These are phyloP conservation scores for Cystobasidium slooffiae DNA, from an alignment of 1,284 basidiomycete species.

Conservation along the genomic window DNA sequence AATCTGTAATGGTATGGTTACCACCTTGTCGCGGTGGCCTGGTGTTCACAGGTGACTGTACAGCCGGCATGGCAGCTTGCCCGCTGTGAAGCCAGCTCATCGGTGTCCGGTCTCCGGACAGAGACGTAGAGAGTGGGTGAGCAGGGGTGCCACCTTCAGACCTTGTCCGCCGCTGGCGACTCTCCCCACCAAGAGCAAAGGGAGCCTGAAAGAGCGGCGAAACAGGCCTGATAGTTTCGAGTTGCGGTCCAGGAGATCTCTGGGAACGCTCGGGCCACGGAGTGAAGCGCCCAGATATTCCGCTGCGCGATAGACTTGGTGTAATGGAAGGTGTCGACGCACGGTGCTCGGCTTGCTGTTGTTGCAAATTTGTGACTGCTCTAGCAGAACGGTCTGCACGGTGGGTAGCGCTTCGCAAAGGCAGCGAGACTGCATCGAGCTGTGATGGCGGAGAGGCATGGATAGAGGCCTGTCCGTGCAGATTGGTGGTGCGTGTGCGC, in stretches of 20 bases:
- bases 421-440: too few species aligned
- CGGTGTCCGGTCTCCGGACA: background rate
- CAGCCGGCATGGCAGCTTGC: background rate
- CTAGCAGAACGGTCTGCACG: too few species aligned
- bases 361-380: too few species aligned
- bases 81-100: conserved; percentile 16
- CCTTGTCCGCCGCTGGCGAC: background rate
- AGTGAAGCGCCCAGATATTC: background rate
- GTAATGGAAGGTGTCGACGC: too few species aligned
- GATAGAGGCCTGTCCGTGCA: too few species aligned
- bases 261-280: background rate
- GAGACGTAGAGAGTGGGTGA: conserved; percentile 10
- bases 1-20: background rate
- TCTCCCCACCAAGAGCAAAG: background rate
- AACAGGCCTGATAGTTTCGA: conserved; percentile 23
- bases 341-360: too few species aligned
- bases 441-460: too few species aligned
- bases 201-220: conserved; percentile 1
- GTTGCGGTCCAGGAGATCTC: conserved; percentile 1
- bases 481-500: too few species aligned
- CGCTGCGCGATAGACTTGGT: background rate
- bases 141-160: background rate
- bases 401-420: too few species aligned
- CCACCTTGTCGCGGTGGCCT: background rate
- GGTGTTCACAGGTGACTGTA: background rate